phyloP scores from a whole-genome alignment of 495 filamentous ascomycete species.

The Daldinia decipiens region DNA sequence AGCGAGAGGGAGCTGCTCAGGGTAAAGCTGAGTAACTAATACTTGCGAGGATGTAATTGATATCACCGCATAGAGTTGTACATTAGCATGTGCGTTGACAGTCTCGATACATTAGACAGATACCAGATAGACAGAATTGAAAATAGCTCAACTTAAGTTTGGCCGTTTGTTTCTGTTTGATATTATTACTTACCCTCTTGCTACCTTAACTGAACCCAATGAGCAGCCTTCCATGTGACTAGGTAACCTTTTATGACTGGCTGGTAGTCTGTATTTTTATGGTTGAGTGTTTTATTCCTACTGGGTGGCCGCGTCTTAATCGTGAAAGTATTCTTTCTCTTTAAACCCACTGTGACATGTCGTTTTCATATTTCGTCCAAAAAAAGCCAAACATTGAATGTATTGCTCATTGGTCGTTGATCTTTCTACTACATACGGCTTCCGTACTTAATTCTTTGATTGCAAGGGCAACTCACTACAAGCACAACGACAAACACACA shows the following conservation, averaged over 20 bases:
- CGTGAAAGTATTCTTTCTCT: background rate
- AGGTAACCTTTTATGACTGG: too few relatives aligned
- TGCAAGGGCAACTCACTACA: too few relatives aligned
- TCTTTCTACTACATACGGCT: too few relatives aligned
- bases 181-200: background rate
- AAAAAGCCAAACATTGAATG: too few relatives aligned
- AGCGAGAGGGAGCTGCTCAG: conserved; percentile 44
- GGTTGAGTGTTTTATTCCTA: too few relatives aligned
- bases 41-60: conserved; percentile 17
- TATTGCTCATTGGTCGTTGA: too few relatives aligned
- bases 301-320: background rate
- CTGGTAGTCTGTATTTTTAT: too few relatives aligned
- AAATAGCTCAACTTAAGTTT: conserved; percentile 10
- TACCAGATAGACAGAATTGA: conserved; percentile 39
- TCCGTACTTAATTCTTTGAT: too few relatives aligned
- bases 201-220: background rate
- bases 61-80: conserved; percentile 18
- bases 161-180: background rate
- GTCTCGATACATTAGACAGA: conserved; percentile 27
- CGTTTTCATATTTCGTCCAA: too few relatives aligned
- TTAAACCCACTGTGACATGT: background rate
- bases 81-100: conserved; percentile 19
- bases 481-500: too few relatives aligned
- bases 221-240: too few relatives aligned
- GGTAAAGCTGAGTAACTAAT: conserved; percentile 46